Evolutionary conservation across 345 rosid species (phyloP).

Genomic region (Excoecaria agallocha): DNA sequence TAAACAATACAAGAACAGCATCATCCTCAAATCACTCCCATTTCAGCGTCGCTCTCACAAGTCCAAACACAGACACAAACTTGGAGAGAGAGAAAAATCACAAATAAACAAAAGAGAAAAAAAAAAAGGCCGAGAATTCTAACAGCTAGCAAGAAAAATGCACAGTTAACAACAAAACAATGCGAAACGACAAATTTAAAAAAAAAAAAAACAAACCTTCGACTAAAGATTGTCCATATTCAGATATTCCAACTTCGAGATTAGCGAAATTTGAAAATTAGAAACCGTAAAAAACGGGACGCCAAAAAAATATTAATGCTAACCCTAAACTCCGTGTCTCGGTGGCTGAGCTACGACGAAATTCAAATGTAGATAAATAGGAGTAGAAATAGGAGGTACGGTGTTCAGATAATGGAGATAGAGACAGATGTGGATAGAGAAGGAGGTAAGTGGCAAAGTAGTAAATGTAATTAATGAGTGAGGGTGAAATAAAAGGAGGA

Average conservation of each 20-base stretch:
- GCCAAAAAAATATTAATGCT: constrained; percentile 15
- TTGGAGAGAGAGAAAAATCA: background rate
- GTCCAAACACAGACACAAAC: constrained; percentile 25
- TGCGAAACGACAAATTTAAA: constrained; percentile 47
- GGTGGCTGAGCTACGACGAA: constrained; percentile 26
- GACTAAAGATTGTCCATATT: background rate
- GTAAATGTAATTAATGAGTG: constrained; percentile 52
- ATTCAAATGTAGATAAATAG: background rate
- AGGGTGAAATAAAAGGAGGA: constrained; percentile 27
- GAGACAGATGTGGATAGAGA: background rate
- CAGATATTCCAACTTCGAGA: constrained; percentile 42
- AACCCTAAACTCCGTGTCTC: constrained; percentile 26
- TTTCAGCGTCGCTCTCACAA: constrained; percentile 17
- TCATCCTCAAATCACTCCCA: constrained; percentile 4
- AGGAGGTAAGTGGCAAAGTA: constrained; percentile 35
- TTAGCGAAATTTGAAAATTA: constrained; percentile 32
- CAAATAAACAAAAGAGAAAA: background rate
- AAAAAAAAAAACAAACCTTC: constrained; percentile 24
- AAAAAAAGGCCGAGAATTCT: constrained; percentile 19
- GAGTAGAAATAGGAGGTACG: background rate
- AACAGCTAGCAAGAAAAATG: background rate
- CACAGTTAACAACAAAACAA: constrained; percentile 19
- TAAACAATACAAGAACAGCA: constrained; percentile 3
- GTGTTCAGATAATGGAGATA: constrained; percentile 1
- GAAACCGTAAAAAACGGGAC: constrained; percentile 52